A percentile compares a stretch with the other conserved stretches of the same genome.
Conservation (phyloP, 73 alveolate species). For the Tetrahymena malaccensis region DNA sequence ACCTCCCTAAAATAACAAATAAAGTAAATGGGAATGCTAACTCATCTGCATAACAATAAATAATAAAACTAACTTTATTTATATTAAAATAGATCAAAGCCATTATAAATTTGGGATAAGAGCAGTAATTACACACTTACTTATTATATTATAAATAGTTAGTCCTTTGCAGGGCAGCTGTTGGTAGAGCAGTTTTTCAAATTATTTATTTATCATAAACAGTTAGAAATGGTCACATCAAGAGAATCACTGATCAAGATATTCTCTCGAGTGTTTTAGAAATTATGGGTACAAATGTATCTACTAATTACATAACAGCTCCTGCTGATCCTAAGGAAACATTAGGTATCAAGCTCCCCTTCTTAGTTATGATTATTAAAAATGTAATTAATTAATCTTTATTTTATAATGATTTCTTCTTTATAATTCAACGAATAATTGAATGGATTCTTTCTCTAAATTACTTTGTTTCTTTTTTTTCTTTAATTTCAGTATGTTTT, state of each 20-base stretch:
- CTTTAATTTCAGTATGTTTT: not conserved
- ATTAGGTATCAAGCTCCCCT: conserved; percentile 93
- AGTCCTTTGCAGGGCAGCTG: not conserved
- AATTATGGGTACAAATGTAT: conserved; percentile 95
- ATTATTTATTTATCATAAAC: not conserved
- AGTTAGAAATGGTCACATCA: conserved; percentile 94
- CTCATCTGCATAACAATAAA: not conserved
- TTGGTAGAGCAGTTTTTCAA: not conserved
- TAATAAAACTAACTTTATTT: not conserved
- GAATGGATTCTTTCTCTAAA: not conserved
- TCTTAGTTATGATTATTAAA: conserved; percentile 93
- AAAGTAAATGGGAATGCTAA: not conserved
- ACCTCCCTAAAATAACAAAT: not conserved
- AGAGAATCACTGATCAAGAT: conserved; percentile 95
- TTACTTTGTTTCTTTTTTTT: not conserved
- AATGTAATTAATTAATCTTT: conserved; percentile 28
- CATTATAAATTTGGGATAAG: conserved; percentile 95
- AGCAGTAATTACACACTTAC: not conserved
- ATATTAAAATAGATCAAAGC: conserved; percentile 54
- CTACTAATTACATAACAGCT: conserved; percentile 90
- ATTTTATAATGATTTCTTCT: not conserved
- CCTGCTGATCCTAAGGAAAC: conserved; percentile 95
- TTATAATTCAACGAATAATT: not conserved
- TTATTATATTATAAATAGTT: not conserved
- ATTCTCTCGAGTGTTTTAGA: conserved; percentile 92